Evolutionary conservation across 768 basidiomycete species (phyloP), one percentile per base, ranked within the genome.

Genomic region (Leccinellum rugosiceps): DNA sequence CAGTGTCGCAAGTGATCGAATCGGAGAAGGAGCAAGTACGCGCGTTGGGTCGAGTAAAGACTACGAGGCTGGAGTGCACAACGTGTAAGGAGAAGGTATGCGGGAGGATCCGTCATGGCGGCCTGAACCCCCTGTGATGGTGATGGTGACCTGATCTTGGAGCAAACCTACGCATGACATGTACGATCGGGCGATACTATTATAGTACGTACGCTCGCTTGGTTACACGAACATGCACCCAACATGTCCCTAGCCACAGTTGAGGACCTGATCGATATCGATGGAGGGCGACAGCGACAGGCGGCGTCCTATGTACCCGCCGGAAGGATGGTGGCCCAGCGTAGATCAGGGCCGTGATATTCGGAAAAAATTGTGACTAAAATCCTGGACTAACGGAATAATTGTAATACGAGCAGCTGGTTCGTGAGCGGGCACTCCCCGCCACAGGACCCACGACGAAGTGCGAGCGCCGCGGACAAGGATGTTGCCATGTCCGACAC

Each of bases 341-440:
- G 63, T 3, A 64, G 55, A 64, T 64, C 63, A 64, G 63, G 63
- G 63, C 56, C 59, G 55, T 21, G 52, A 48, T 45, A 48, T 51
- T 55, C 32, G 52, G 62, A n/a, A 19, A n/a, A 28, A 34, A 26
- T 32, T 46, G 44, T 32, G 21, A 58, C 41, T 19, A 15, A 35
- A 41, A 30, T 60, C 47, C 48, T 60, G 43, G 13, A 3, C 21
- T 32, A 9, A 54, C 50, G 57, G 45, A 32, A 44, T 11, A 9
- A 19, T 0, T 21, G 38, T 34, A 4, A n/a, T 30, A 47, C 17
- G 26, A 26, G 3, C 1, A 19, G 23, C 19, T 31, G 19, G 8
- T 17, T 32, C 15, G 47, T 34, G 34, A 3, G 45, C 19, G 41
- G 14, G 17, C 17, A 7, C 14, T 4, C n/a, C 30, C 25, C n/a